Base-by-base conservation (phyloP, 306 rosid species). In the Betula pendula region DNA sequence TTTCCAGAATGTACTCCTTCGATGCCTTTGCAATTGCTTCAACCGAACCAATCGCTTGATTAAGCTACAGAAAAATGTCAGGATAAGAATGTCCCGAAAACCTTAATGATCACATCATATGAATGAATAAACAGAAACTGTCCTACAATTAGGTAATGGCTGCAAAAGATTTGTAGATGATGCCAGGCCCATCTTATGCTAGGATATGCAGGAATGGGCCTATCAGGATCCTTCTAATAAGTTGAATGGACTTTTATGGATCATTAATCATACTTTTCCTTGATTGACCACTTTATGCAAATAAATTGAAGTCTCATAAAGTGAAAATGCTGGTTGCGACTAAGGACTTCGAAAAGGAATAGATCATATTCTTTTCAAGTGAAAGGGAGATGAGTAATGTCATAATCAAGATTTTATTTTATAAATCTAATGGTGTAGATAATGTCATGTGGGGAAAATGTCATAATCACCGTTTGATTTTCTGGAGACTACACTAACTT, bases 31-130 rank as follows among this genome's bases (percentile, higher is more conserved):
- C 93, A 66, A 90, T 87, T 75, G 90, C 96, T 87, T 90, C 95
- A 75, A 94, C 85, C 73, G 97, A 92, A 55, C 98, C 98, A 49
- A 94, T 79, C 50, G 97, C 93, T 83, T 94, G 98, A 81, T 81
- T 83, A 59, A 94, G 95, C 98, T 92, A 91, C 58, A 80, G 68
- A 78, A 29, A 87, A 55, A 35, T 14, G 73, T 27, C 73, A 79
- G 38, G 89, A 75, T 66, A 74, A 80, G 52, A 78, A 85, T 73
- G 49, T 38, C 71, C 75, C 38, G 35, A 71, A 43, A 74, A 68
- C 77, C 70, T 71, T 29, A 68, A 55, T 45, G 48, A 73, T 49
- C 19, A 44, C 59, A 25, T 20, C 25, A 29, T 22, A 15, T 50
- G 6, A 27, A 4, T 49, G 15, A 67, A 29, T 20, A 38, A 48